These are phyloP conservation scores for Geranomyces variabilis DNA, from an alignment of 192 early-diverging fungal genomes.

Conservation along the genomic window DNA sequence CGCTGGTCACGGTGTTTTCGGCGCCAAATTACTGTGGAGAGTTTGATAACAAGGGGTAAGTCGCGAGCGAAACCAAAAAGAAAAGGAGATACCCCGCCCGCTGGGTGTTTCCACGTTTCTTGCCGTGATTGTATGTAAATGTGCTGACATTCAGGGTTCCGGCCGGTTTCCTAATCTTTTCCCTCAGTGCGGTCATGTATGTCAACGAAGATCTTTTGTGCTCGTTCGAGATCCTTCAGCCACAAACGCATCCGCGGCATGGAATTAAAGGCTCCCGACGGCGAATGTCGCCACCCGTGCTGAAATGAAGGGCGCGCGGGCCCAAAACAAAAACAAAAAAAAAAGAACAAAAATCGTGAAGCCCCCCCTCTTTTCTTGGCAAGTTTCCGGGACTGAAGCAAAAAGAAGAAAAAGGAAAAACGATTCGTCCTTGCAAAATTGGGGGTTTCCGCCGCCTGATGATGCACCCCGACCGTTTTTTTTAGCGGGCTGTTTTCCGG, in stretches of 20 bases:
- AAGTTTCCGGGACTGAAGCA: no score
- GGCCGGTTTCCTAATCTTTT: background rate
- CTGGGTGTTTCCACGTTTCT: no score
- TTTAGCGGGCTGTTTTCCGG: no score
- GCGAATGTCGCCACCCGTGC: slow-evolving; percentile 30
- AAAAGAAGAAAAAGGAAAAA: no score
- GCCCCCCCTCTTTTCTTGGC: no score
- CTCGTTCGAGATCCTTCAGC: slow-evolving; percentile 71
- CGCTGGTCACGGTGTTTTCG: slow-evolving; percentile 90
- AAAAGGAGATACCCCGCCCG: no score
- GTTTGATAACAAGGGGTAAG: slow-evolving; percentile 69
- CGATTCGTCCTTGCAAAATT: no score
- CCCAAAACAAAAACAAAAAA: no score
- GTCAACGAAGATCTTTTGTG: slow-evolving; percentile 88
- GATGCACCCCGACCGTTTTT: no score
- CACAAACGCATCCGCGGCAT: slow-evolving; percentile 16
- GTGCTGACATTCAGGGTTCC: background rate
- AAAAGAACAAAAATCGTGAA: no score
- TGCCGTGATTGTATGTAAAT: background rate
- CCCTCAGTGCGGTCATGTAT: slow-evolving; percentile 85
- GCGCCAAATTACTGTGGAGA: slow-evolving; percentile 96
- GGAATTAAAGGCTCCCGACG: slow-evolving; percentile 9
- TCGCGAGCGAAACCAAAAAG: no score
- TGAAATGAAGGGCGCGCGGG: slow-evolving; percentile 22
- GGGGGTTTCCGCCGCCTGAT: no score